Conservation (phyloP, 345 rosid genomes). For the Streptanthus diversifolius region DNA sequence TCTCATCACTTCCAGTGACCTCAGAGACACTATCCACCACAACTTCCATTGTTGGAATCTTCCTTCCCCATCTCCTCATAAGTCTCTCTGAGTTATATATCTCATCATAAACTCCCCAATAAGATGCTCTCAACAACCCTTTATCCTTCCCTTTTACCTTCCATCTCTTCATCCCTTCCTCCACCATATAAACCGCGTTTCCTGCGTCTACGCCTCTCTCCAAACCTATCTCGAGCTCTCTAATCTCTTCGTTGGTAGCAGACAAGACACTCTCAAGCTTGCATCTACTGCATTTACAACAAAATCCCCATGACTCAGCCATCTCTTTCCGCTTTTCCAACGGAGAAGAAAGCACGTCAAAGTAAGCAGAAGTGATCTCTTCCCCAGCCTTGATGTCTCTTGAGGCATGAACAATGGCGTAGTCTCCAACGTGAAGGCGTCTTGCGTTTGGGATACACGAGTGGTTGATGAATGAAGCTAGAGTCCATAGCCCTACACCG, state of each 20-base stretch:
- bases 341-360: slow-evolving; percentile 49
- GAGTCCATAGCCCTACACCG: slow-evolving; percentile 74
- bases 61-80: slow-evolving; percentile 66
- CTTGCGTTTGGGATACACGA: slow-evolving; percentile 73
- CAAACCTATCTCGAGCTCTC: slow-evolving; percentile 51
- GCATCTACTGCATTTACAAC: slow-evolving; percentile 67
- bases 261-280: slow-evolving; percentile 48
- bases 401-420: slow-evolving; percentile 58
- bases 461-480: slow-evolving; percentile 82
- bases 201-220: slow-evolving; percentile 65
- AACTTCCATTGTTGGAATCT: slow-evolving; percentile 50
- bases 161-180: slow-evolving; percentile 74
- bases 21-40: slow-evolving; percentile 54
- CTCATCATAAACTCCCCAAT: slow-evolving; percentile 60
- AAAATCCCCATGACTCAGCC: slow-evolving; percentile 72
- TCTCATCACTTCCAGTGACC: slow-evolving; percentile 67
- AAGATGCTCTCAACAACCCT: slow-evolving; percentile 77
- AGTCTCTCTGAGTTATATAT: slow-evolving; percentile 51
- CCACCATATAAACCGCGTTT: slow-evolving; percentile 45
- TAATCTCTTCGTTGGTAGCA: slow-evolving; percentile 45
- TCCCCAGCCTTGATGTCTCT: slow-evolving; percentile 79
- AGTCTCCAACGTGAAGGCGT: slow-evolving; percentile 72
- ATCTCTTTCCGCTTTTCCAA: slow-evolving; percentile 54
- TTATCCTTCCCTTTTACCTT: slow-evolving; percentile 67
- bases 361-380: slow-evolving; percentile 74